phyloP scores from a whole-genome alignment of 495 filamentous ascomycete genomes.

The Lophiostoma macrostomum region DNA sequence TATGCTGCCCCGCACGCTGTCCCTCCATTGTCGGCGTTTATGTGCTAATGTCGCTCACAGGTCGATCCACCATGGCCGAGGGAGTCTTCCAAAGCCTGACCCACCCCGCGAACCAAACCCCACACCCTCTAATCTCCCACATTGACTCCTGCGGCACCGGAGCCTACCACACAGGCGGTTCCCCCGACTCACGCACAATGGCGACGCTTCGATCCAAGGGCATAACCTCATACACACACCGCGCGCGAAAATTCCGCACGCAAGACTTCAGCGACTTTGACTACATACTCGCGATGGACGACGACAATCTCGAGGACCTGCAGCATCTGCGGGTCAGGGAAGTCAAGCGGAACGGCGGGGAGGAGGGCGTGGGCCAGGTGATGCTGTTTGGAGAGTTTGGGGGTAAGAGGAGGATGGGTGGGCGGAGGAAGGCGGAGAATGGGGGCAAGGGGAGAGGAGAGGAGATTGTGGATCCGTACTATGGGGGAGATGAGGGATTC shows the following conservation, averaged over 20 bases:
- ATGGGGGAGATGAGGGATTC: slow-evolving; percentile 79
- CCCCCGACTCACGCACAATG: slow-evolving; percentile 82
- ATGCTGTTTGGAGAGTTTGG: slow-evolving; percentile 85
- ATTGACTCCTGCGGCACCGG: slow-evolving; percentile 91
- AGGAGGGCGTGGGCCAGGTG: slow-evolving; percentile 52
- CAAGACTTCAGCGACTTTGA: slow-evolving; percentile 81
- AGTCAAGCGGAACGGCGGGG: slow-evolving; percentile 43
- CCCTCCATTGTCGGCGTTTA: not conserved
- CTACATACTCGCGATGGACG: slow-evolving; percentile 93
- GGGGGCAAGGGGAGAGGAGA: slow-evolving; percentile 63
- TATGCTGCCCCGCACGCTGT: slow-evolving; percentile 39
- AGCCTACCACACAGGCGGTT: slow-evolving; percentile 71
- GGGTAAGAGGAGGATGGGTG: slow-evolving; percentile 50
- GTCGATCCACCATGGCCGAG: slow-evolving; percentile 89
- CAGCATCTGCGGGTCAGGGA: slow-evolving; percentile 55
- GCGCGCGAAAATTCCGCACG: slow-evolving; percentile 67
- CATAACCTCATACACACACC: slow-evolving; percentile 72
- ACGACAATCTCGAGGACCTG: slow-evolving; percentile 73
- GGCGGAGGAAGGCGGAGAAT: too few relatives aligned
- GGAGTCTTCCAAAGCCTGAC: slow-evolving; percentile 78
- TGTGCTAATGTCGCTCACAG: slow-evolving; percentile 33
- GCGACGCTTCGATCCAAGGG: slow-evolving; percentile 69
- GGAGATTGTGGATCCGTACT: slow-evolving; percentile 87
- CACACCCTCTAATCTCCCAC: slow-evolving; percentile 57
- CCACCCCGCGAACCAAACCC: slow-evolving; percentile 46